phyloP scores from a whole-genome alignment of 805 yeast species.

The Saccharomycopsis javanensis region DNA sequence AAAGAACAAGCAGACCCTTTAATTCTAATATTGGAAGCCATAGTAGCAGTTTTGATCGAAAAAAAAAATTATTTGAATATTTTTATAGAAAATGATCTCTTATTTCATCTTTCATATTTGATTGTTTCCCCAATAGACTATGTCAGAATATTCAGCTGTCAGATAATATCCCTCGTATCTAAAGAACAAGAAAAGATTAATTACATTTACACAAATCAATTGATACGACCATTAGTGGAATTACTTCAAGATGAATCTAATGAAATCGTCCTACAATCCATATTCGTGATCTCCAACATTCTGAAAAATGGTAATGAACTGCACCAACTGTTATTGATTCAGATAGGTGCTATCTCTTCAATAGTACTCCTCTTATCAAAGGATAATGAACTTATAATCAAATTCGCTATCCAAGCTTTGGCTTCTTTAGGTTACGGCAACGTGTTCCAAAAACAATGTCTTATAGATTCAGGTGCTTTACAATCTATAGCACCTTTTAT shows the following conservation, averaged over 20 bases:
- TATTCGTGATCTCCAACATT: conserved; percentile 18
- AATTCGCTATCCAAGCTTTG: conserved; percentile 15
- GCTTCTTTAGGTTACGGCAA: conserved; percentile 18
- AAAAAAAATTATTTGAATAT: conserved; percentile 10
- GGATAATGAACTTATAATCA: conserved; percentile 17
- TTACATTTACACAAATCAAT: conserved; percentile 8
- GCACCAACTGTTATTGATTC: conserved; percentile 17
- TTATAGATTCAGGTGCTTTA: conserved; percentile 12
- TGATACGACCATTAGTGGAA: conserved; percentile 17
- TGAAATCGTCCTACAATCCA: conserved; percentile 18
- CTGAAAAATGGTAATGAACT: conserved; percentile 15
- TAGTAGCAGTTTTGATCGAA: conserved; percentile 18
- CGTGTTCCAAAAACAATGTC: conserved; percentile 17
- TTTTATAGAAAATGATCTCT: conserved; percentile 11
- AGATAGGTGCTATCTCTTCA: conserved; percentile 15
- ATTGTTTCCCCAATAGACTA: conserved; percentile 12
- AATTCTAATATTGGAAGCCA: conserved; percentile 12
- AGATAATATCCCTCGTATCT: conserved; percentile 14
- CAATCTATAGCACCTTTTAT: conserved; percentile 5
- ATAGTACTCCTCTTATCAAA: conserved; percentile 11
- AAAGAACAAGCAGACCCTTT: conserved; percentile 15
- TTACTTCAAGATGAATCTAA: conserved; percentile 17
- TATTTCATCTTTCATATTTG: conserved; percentile 7
- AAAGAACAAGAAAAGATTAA: conserved; percentile 16
- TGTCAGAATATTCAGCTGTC: conserved; percentile 17